Evolutionary conservation across 2,329 filamentous ascomycete genomes (phyloP).

Genomic region (Boeremia exigua): DNA sequence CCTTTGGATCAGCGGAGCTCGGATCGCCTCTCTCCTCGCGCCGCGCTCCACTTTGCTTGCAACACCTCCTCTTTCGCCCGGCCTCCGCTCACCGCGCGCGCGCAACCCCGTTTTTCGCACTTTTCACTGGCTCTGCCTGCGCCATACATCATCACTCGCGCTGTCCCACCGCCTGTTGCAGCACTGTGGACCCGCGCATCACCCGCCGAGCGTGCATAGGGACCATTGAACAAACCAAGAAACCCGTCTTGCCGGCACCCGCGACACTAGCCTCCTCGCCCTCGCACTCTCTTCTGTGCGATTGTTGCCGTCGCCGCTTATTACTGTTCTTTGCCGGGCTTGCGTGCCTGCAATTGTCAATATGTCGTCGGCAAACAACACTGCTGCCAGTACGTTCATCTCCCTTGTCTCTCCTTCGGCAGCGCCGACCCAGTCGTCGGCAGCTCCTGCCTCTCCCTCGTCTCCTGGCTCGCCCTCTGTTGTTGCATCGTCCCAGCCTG

Average conservation of each 20-base stretch:
- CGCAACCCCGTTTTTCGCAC: slow-evolving; percentile 9
- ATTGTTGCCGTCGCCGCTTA: slow-evolving; percentile 9
- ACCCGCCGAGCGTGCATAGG: slow-evolving; percentile 9
- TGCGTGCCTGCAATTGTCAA: slow-evolving; percentile 22
- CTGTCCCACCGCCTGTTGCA: slow-evolving; percentile 23
- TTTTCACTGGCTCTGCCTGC: slow-evolving; percentile 14
- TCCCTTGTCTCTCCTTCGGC: slow-evolving; percentile 22
- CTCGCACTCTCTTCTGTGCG: slow-evolving; percentile 12
- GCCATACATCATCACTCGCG: slow-evolving; percentile 29
- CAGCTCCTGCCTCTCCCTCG: slow-evolving; percentile 19
- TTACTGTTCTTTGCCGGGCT: slow-evolving; percentile 18
- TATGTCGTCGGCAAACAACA: slow-evolving; percentile 38
- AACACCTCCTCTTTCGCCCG: slow-evolving; percentile 23
- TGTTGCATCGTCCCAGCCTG: slow-evolving; percentile 22
- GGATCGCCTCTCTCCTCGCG: slow-evolving; percentile 22
- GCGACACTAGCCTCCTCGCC: slow-evolving; percentile 27
- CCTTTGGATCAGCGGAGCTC: slow-evolving; percentile 11
- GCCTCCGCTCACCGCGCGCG: slow-evolving; percentile 20
- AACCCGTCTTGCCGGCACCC: slow-evolving; percentile 12
- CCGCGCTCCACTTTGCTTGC: slow-evolving; percentile 28
- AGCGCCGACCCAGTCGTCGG: slow-evolving; percentile 14
- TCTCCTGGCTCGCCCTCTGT: slow-evolving; percentile 23
- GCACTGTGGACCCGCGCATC: slow-evolving; percentile 18
- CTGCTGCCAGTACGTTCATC: slow-evolving; percentile 44
- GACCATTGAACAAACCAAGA: slow-evolving; percentile 8